These are phyloP conservation scores for Zygnema circumcarinatum DNA, from an alignment of 139 green algal genomes.

Conservation along the genomic window DNA sequence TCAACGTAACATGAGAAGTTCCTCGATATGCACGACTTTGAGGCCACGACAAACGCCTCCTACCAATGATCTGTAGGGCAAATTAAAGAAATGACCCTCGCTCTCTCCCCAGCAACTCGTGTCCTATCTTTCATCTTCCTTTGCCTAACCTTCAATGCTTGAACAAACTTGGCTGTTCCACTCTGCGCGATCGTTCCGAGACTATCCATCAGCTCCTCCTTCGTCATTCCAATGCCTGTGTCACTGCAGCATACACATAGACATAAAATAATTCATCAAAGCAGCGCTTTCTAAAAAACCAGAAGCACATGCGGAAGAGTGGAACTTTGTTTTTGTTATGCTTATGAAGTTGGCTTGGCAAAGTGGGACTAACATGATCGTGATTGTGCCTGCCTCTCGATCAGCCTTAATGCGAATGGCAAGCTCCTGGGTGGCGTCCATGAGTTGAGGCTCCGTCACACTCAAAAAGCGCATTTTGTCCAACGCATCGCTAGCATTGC, in stretches of 20 bases:
- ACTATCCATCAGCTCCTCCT: constrained; percentile 86
- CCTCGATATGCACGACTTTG: too few species aligned
- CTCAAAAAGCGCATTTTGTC: constrained; percentile 92
- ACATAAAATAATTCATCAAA: background rate
- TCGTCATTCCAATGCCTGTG: constrained; percentile 94
- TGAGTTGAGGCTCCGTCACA: constrained; percentile 38
- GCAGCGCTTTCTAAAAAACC: too few species aligned
- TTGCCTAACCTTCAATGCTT: constrained; percentile 89
- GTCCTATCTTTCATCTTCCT: too few species aligned
- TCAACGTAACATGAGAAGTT: too few species aligned
- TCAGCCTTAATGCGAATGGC: constrained; percentile 90
- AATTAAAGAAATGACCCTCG: too few species aligned
- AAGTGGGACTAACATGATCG: constrained; percentile 70
- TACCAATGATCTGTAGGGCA: too few species aligned
- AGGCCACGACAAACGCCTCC: too few species aligned
- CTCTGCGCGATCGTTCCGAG: constrained; percentile 96
- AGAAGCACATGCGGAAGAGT: too few species aligned
- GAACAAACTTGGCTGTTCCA: constrained; percentile 97
- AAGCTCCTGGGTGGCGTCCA: constrained; percentile 77
- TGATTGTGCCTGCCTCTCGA: constrained; percentile 82
- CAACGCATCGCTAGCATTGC: constrained; percentile 93
- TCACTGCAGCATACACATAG: constrained; percentile 69
- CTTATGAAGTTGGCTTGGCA: background rate
- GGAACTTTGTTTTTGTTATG: too few species aligned
- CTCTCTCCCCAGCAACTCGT: too few species aligned